phyloP scores from a whole-genome alignment of 2,329 filamentous ascomycete genomes.

The Akanthomyces muscarius region DNA sequence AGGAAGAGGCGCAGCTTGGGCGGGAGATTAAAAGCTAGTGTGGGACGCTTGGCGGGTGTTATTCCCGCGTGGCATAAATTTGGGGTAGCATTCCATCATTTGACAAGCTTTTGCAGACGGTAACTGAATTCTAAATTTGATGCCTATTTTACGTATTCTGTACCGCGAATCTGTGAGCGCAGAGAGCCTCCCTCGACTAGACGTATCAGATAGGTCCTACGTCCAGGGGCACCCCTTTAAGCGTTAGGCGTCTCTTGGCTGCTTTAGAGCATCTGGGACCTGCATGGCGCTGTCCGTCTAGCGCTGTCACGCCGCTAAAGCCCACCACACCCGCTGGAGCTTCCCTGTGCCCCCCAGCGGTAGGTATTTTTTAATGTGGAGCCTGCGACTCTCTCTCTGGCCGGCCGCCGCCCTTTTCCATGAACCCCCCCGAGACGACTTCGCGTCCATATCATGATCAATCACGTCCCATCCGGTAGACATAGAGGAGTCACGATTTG shows the following conservation, averaged over 20 bases:
- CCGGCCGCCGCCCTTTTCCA: constrained; percentile 13
- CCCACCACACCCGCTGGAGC: neutral
- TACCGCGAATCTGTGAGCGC: neutral
- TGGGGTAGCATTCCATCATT: neutral
- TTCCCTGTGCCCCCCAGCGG: neutral
- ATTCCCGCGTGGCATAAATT: neutral
- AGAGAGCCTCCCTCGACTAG: neutral
- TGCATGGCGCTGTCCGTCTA: neutral
- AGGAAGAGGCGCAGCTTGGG: constrained; percentile 5
- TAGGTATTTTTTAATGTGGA: constrained; percentile 7
- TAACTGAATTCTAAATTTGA: too few species aligned
- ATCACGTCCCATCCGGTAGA: constrained; percentile 17
- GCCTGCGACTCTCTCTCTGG: neutral
- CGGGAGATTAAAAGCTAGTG: constrained; percentile 7
- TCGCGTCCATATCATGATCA: constrained; percentile 12
- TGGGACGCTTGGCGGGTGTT: constrained; percentile 5
- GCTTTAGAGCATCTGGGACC: constrained; percentile 8
- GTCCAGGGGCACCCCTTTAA: neutral
- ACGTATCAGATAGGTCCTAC: too few species aligned
- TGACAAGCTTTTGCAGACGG: too few species aligned
- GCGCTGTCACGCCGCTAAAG: neutral
- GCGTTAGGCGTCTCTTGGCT: neutral
- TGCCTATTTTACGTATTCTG: too few species aligned
- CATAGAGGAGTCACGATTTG: constrained; percentile 20
- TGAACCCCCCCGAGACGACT: neutral